Base-by-base conservation (phyloP, 345 rosid genomes). In the Gossypium mustelinum region DNA sequence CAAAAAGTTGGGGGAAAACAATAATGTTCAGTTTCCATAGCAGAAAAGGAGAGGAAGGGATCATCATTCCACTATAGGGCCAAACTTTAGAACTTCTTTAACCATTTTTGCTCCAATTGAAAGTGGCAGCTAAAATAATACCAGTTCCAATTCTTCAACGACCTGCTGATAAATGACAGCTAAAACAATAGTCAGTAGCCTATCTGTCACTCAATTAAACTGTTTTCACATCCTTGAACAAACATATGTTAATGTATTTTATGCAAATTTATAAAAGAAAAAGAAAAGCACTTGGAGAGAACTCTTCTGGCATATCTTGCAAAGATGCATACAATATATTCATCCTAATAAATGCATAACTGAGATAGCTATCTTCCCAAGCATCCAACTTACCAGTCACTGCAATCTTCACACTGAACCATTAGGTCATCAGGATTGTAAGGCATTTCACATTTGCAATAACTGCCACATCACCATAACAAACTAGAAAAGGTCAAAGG, bases 391-490 rank as follows among this genome's bases (percentile, higher is more conserved):
- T 79, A 95, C 99, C 98, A 95, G 73, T 93, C 98, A 48, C 87
- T 91, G 78, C 99, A 95, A 68, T 86, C 87, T 81, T 95, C 99
- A 16, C 99, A 95, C 72, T 95, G 99, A 66, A 95, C 92, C 99
- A 95, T 95, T 41, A 95, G 74, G 68, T 95, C 98, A 79, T 95
- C 99, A 16, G 99, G 99, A 77, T 95, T 95, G 73, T 93, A 95
- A 29, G 99, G 99, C 99, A 95, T 95, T 87, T 95, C 98, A 56
- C 99, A 95, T 75, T 93, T 95, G 84, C 99, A 95, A 82, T 90
- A 95, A 81, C 99, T 95, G 83, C 82, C 81, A 77, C 45, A 70
- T 59, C 8, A 45, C 22, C 44, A 22, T 59, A 20, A 70, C 69
- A 73, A 61, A 47, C 69, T 11, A 50, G 29, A 47, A 48, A 17